Evolutionary conservation across 2,329 filamentous ascomycete genomes (phyloP).

Genomic region (Ophiocordyceps robertsii): DNA sequence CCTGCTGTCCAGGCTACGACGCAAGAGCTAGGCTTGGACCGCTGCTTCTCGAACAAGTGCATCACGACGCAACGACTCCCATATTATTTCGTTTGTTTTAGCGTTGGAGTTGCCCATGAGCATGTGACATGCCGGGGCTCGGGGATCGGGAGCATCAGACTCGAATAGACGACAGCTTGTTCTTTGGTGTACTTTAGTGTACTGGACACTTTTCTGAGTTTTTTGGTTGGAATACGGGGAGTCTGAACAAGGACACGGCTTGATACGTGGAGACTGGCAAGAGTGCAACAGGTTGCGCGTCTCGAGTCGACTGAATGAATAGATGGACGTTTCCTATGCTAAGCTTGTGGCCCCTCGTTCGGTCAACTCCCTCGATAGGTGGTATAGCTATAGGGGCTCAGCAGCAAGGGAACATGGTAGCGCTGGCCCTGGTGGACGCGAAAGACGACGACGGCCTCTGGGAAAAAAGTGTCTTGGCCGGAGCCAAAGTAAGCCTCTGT

Average conservation of each 20-base stretch:
- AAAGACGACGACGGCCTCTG: slow-evolving; percentile 42
- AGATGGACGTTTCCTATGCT: no score
- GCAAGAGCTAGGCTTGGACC: not conserved
- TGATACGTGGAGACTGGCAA: no score
- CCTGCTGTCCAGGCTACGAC: slow-evolving; percentile 5
- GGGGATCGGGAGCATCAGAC: not conserved
- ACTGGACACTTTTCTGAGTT: no score
- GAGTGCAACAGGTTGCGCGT: no score
- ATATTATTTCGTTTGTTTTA: slow-evolving; percentile 4
- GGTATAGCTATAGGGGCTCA: slow-evolving; percentile 69
- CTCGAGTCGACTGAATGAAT: no score
- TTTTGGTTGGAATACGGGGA: no score
- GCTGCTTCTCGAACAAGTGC: not conserved
- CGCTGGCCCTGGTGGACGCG: slow-evolving; percentile 44
- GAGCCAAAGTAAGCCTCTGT: slow-evolving; percentile 58
- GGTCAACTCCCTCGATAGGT: slow-evolving; percentile 64
- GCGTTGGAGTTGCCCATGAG: slow-evolving; percentile 9
- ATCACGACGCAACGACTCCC: slow-evolving; percentile 6
- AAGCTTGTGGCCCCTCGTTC: no score
- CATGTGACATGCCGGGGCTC: not conserved
- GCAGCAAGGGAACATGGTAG: slow-evolving; percentile 67
- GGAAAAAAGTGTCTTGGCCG: slow-evolving; percentile 43
- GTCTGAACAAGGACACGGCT: no score
- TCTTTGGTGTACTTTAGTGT: no score
- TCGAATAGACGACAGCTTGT: not conserved